Evolutionary conservation across 2,329 filamentous ascomycete species (phyloP), one percentile per base, ranked within the genome.

Genomic region (Penicillium sp.): DNA sequence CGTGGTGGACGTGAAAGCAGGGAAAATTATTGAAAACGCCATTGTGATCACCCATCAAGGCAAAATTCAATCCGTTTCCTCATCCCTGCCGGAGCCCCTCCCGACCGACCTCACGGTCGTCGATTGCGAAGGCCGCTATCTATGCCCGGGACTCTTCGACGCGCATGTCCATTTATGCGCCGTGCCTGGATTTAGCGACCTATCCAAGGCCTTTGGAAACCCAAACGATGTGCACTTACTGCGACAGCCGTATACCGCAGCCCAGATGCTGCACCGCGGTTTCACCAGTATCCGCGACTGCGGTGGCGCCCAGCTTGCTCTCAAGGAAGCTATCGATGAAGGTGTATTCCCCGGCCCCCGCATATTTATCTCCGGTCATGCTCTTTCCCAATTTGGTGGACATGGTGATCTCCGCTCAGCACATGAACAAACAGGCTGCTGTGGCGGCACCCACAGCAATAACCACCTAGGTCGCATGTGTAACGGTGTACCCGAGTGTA

Each of bases 261-360:
- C 61, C 4, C 76, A 83, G 58, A 86, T 85, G 72, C 76, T 87
- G 0, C 70, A 73, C 44, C 78, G 84, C 13, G 84, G 85, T 0
- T 87, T 86, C 71, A 87, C 85, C 2, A 82, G 76, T 5, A 77
- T 84, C 1, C 79, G 85, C 11, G 84, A 87, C 65, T 84, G 81
- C 33, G 84, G 84, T 2, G 85, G 85, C 7, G 84, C 84, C 0
- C 74, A 77, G 1, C 69, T 81, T 0, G 81, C 84, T 2, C 71
- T 87, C 16, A 70, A 70, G 52, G 63, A 72, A 47, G 63, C 65
- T 1, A 76, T 87, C n/a, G 77, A 75, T 1, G 82, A 87, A 27
- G 79, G 79, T 9, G 76, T 85, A 0, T 79, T 83, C 47, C 78
- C 79, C 2, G 84, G 83, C 0, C 84, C 84, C 0, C 70, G 83